Conservation (phyloP, 1,139 yeast species). For the Protomyces gravidus region DNA sequence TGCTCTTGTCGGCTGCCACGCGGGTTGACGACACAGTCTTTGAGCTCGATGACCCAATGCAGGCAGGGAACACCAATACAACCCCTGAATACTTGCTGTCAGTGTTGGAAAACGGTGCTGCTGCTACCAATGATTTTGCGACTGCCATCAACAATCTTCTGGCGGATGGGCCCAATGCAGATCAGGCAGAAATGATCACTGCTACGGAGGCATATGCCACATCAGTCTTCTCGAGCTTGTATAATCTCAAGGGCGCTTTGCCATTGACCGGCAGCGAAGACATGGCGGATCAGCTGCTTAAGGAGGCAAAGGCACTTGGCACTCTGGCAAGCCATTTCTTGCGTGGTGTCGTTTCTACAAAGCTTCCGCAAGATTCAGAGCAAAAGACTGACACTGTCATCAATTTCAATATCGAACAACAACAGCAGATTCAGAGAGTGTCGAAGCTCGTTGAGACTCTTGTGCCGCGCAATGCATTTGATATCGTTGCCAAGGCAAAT, state of each 20-base stretch:
- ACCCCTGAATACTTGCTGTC: slow-evolving; percentile 70
- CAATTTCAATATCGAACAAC: slow-evolving; percentile 68
- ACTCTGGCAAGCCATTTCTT: slow-evolving; percentile 56
- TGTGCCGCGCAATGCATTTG: slow-evolving; percentile 46
- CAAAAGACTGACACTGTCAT: slow-evolving; percentile 74
- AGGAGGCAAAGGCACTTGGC: slow-evolving; percentile 46
- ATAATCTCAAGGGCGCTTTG: slow-evolving; percentile 66
- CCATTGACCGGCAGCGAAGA: slow-evolving; percentile 50
- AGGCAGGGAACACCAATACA: slow-evolving; percentile 75
- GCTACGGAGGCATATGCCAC: slow-evolving; percentile 65
- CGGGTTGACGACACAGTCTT: slow-evolving; percentile 69
- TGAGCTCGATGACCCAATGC: slow-evolving; percentile 72
- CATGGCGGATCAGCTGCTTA: slow-evolving; percentile 38
- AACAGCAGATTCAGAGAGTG: slow-evolving; percentile 61
- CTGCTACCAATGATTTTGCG: slow-evolving; percentile 75
- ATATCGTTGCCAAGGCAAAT: slow-evolving; percentile 37
- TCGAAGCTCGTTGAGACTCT: slow-evolving; percentile 55
- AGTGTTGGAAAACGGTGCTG: slow-evolving; percentile 65
- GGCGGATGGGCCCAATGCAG: slow-evolving; percentile 72
- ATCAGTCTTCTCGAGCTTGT: slow-evolving; percentile 60
- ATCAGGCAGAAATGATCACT: slow-evolving; percentile 62
- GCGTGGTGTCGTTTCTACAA: slow-evolving; percentile 54
- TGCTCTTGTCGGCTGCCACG: slow-evolving; percentile 63
- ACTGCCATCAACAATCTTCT: slow-evolving; percentile 70
- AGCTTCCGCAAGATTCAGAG: slow-evolving; percentile 53